Evolutionary conservation across 1,284 basidiomycete genomes (phyloP).

Genomic region (Rhizoctonia solani): DNA sequence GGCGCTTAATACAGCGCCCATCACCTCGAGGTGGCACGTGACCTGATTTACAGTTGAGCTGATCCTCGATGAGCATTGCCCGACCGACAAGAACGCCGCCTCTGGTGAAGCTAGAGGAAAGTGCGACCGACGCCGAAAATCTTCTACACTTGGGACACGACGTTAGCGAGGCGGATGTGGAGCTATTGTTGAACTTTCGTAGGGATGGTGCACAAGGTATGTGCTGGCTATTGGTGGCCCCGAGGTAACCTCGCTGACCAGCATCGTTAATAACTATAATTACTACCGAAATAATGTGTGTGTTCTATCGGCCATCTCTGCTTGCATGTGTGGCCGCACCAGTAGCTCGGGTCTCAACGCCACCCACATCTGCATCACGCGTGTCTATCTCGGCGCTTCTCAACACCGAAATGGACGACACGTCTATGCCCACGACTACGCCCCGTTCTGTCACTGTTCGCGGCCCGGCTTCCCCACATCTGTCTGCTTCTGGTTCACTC

Average conservation of each 20-base stretch:
- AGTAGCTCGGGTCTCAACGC: not conserved
- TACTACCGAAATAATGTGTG: too few relatives aligned
- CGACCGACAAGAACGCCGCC: too few relatives aligned
- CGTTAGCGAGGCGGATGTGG: slow-evolving; percentile 12
- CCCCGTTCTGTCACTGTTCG: not conserved
- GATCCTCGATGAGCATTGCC: slow-evolving; percentile 31
- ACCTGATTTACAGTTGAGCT: slow-evolving; percentile 1
- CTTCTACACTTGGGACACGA: not conserved
- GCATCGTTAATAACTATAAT: too few relatives aligned
- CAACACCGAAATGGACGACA: not conserved
- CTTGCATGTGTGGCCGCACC: not conserved
- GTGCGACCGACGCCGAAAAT: not conserved
- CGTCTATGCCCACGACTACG: not conserved
- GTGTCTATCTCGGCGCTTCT: slow-evolving; percentile 15
- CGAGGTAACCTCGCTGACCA: not conserved
- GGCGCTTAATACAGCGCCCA: not conserved
- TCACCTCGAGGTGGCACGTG: slow-evolving; percentile 22
- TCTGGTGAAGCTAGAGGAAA: slow-evolving; percentile 5
- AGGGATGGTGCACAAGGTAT: not conserved
- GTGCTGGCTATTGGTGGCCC: not conserved
- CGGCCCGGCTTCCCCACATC: slow-evolving; percentile 1
- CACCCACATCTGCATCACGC: not conserved
- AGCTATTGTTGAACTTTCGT: slow-evolving; percentile 1
- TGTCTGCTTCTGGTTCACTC: not conserved
- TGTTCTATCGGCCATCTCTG: not conserved